Percentiles rank a stretch among this genome's conserved stretches.
These are phyloP conservation scores for Citrus sp. DNA, from an alignment of 345 rosid species.

Conservation along the genomic window DNA sequence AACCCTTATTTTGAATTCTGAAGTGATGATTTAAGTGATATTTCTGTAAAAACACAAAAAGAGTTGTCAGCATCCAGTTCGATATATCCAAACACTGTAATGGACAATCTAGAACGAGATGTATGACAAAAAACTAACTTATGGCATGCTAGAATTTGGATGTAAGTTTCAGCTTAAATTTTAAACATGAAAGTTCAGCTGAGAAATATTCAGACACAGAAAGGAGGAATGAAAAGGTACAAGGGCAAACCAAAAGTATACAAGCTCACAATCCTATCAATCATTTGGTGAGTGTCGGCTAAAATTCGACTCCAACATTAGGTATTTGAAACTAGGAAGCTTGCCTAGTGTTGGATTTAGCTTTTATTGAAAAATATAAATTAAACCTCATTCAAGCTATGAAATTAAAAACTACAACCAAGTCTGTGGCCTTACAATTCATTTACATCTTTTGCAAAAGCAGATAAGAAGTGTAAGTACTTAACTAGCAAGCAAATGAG, in stretches of 20 bases:
- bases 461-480: background rate
- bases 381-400: background rate
- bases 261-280: background rate
- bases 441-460: background rate
- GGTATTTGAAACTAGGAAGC: background rate
- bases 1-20: conserved; percentile 78
- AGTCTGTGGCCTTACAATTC: background rate
- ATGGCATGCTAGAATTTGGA: background rate
- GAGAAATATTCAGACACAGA: background rate
- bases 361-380: background rate
- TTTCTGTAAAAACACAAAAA: conserved; percentile 46
- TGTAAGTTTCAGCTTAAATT: background rate
- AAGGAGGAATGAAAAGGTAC: background rate
- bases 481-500: background rate
- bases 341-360: background rate
- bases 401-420: background rate
- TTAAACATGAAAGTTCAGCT: background rate
- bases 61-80: too few species aligned
- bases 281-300: background rate
- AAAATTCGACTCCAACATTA: background rate
- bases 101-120: background rate
- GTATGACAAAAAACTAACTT: background rate
- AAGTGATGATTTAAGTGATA: conserved; percentile 97
- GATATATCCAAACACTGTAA: background rate
- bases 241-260: background rate